Evolutionary conservation across 768 basidiomycete species (phyloP).

Genomic region (Neoboletus subvelutipes): DNA sequence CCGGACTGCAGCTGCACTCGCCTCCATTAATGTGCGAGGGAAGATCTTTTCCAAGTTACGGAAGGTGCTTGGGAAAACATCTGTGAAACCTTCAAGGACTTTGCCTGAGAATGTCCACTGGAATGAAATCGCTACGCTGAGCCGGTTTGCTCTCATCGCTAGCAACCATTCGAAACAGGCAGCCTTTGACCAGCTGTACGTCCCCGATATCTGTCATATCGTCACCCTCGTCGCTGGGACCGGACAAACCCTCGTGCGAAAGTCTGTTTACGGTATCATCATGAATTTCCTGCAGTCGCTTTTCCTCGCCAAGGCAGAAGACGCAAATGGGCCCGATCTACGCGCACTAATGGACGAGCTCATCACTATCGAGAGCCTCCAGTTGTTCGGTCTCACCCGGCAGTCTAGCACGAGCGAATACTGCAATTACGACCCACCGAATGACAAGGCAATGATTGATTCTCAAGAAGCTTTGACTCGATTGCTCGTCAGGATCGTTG

Average conservation of each 20-base stretch:
- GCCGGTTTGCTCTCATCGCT: constrained; percentile 72
- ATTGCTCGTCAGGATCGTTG: constrained; percentile 62
- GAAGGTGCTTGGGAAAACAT: constrained; percentile 75
- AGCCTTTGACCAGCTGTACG: constrained; percentile 69
- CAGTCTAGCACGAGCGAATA: constrained; percentile 71
- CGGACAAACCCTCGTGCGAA: constrained; percentile 72
- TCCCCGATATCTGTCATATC: constrained; percentile 81
- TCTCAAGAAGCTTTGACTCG: constrained; percentile 62
- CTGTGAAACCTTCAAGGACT: constrained; percentile 57
- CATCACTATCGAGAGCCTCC: constrained; percentile 54
- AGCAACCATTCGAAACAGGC: constrained; percentile 65
- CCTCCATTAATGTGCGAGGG: constrained; percentile 76
- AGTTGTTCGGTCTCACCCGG: constrained; percentile 71
- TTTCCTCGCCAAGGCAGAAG: constrained; percentile 58
- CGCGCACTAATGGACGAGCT: constrained; percentile 62
- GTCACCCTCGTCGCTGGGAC: constrained; percentile 75
- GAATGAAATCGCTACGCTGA: constrained; percentile 78
- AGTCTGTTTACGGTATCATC: constrained; percentile 77
- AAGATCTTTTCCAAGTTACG: constrained; percentile 76
- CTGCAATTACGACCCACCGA: constrained; percentile 49
- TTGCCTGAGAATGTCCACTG: constrained; percentile 73
- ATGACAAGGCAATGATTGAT: constrained; percentile 58
- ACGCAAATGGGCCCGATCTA: constrained; percentile 57
- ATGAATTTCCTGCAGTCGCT: constrained; percentile 82
- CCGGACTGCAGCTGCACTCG: constrained; percentile 68